Percentiles rank a stretch among this genome's conserved stretches.
These are phyloP conservation scores for Dendrothele bispora DNA, from an alignment of 768 basidiomycete species.

Conservation along the genomic window DNA sequence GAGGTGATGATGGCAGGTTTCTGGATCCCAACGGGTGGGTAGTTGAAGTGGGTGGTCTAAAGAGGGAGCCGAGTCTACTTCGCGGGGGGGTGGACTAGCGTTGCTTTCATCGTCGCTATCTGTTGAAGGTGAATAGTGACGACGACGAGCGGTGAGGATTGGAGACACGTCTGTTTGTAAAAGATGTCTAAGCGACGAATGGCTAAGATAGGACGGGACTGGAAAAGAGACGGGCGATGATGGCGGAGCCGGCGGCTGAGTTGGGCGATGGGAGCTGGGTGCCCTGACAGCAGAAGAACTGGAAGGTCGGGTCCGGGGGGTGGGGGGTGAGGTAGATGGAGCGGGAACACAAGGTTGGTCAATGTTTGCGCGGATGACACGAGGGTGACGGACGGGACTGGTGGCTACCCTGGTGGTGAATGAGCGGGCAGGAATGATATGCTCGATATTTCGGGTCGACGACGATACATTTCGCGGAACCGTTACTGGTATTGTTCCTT, in stretches of 20 bases:
- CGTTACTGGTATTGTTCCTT: too few relatives aligned
- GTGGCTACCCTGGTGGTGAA: too few relatives aligned
- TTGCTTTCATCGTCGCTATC: slow-evolving; percentile 73
- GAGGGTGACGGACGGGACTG: too few relatives aligned
- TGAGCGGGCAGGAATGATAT: too few relatives aligned
- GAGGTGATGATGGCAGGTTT: slow-evolving; percentile 56
- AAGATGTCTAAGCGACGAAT: slow-evolving; percentile 71
- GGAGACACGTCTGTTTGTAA: slow-evolving; percentile 53
- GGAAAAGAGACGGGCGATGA: slow-evolving; percentile 46
- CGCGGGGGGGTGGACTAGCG: slow-evolving; percentile 45
- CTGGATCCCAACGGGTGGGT: slow-evolving; percentile 80
- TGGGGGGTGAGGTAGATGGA: slow-evolving; percentile 40
- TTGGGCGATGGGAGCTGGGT: slow-evolving; percentile 15
- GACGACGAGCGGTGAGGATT: slow-evolving; percentile 33
- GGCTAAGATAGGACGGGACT: slow-evolving; percentile 73
- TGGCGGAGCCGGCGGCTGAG: slow-evolving; percentile 26
- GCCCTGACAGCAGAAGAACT: slow-evolving; percentile 18
- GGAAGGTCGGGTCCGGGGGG: slow-evolving; percentile 37
- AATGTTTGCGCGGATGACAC: slow-evolving; percentile 60
- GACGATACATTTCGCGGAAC: too few relatives aligned
- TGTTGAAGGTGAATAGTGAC: slow-evolving; percentile 38
- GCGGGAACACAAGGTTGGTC: slow-evolving; percentile 46
- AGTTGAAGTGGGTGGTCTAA: slow-evolving; percentile 50
- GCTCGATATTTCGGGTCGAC: too few relatives aligned
- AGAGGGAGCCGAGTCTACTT: slow-evolving; percentile 26